phyloP scores from a whole-genome alignment of 139 green algal species.

The Volvox africanus region DNA sequence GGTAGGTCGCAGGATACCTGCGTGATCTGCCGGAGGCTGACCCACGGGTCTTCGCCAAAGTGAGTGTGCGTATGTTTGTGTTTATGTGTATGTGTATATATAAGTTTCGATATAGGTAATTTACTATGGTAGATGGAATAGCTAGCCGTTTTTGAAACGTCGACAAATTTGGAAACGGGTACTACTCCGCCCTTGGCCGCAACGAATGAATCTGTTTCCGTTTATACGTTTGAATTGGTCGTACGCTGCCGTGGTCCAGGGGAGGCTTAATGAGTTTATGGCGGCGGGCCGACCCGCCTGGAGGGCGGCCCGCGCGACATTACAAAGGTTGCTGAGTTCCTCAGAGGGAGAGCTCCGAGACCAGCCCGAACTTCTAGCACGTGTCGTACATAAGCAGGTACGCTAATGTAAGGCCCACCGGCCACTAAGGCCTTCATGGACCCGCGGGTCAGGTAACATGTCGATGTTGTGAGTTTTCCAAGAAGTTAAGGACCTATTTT shows the following conservation, averaged over 20 bases:
- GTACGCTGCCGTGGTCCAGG: conserved; percentile 49
- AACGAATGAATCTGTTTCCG: too few species aligned
- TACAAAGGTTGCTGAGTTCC: conserved; percentile 75
- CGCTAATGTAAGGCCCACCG: not conserved
- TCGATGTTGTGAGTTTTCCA: too few species aligned
- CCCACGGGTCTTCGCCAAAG: not conserved
- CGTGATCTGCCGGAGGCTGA: not conserved
- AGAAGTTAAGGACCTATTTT: too few species aligned
- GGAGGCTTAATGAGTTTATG: conserved; percentile 91
- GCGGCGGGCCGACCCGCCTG: conserved; percentile 78
- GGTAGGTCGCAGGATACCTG: not conserved
- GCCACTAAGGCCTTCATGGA: not conserved
- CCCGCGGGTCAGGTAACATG: too few species aligned
- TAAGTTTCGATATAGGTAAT: too few species aligned
- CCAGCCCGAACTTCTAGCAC: conserved; percentile 58
- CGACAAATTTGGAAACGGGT: not conserved
- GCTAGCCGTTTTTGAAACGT: too few species aligned
- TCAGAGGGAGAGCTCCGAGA: conserved; percentile 77
- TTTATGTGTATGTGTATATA: not conserved
- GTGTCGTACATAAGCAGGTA: conserved; percentile 63
- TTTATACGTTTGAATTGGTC: too few species aligned
- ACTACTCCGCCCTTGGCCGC: too few species aligned
- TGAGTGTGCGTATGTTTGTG: not conserved
- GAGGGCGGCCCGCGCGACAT: conserved; percentile 68
- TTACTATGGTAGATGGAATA: too few species aligned